Percentiles rank a stretch among this genome's conserved stretches.
Conservation (phyloP, 305 asterid species). For the Coffea humblotiana region DNA sequence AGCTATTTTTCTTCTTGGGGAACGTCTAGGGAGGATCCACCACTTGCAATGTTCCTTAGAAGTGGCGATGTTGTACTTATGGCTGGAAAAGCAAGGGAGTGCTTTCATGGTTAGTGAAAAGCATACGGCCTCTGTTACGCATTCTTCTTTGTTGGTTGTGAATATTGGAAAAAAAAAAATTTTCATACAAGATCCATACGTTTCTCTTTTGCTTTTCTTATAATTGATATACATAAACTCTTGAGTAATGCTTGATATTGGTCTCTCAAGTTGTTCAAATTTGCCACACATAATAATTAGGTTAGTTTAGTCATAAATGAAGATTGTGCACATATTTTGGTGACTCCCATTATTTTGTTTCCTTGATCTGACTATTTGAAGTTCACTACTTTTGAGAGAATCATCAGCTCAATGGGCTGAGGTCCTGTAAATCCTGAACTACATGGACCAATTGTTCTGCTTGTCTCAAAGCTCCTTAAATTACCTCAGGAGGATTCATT, state of each 20-base stretch:
- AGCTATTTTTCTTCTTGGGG: conserved; percentile 98
- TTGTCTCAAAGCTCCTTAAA: conserved; percentile 1
- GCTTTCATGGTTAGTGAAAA: conserved; percentile 79
- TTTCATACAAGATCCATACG: neutral
- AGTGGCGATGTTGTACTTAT: conserved; percentile 91
- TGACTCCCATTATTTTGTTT: neutral
- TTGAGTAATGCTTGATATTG: neutral
- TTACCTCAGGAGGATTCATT: neutral
- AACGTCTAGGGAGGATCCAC: conserved; percentile 70
- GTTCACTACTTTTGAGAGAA: neutral
- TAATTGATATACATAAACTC: neutral
- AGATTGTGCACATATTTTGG: neutral
- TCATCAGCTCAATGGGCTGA: neutral
- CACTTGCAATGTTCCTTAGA: conserved; percentile 83
- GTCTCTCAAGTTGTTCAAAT: neutral
- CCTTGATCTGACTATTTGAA: neutral
- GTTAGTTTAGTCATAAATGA: neutral
- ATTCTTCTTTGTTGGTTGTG: conserved; percentile 7
- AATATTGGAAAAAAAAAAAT: no score
- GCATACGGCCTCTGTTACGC: conserved; percentile 6
- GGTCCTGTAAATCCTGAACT: neutral
- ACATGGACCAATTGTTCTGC: neutral
- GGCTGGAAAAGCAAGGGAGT: conserved; percentile 95
- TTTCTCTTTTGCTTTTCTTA: conserved; percentile 5
- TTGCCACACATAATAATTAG: neutral